Evolutionary conservation across 2,329 filamentous ascomycete species (phyloP), one percentile per base, ranked within the genome.

Genomic region (Colletotrichum australisinense): DNA sequence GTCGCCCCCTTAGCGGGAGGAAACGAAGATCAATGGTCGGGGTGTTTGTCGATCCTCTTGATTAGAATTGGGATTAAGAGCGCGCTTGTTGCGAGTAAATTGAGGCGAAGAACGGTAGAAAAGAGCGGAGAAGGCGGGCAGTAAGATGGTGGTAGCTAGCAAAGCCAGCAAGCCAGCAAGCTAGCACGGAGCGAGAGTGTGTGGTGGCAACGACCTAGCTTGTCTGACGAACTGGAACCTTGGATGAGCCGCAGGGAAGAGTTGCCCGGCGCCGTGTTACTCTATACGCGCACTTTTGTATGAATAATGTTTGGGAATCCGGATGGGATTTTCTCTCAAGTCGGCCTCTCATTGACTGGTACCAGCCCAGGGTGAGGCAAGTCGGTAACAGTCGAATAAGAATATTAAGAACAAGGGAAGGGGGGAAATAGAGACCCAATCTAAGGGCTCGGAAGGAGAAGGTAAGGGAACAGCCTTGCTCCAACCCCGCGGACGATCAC

Each of bases 1-100:
- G 19, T 22, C 19, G 42, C 42, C 42, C 28, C 19, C 9, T 16
- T 8, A 22, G 32, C 30, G 49, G 52, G n/a, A 35, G 28, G 46
- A 73, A 73, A 70, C 69, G 59, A 56, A 62, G 46, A 66, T 66
- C 67, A 53, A 63, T 46, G 42, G 62, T 60, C 28, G 69, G 69
- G 68, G 42, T 65, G 67, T 60, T 57, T 59, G 70, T 70, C 70
- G 70, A 73, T 73, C 70, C 30, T 53, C 26, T 35, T 22, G 53
- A 46, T 72, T 55, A 69, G 58, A 64, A 32, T 52, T 22, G 35
- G 55, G n/a, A 22, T 38, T 19, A 42, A 55, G 22, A 69, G 55
- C 53, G 70, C 60, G 67, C 60, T 66, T 66, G 67, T 60, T 52
- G 60, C 56, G 26, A 70, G 49, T 70, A 60, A 14, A 62, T 62